Percentiles rank a stretch among this genome's conserved stretches.
Evolutionary conservation across 169 alveolate genomes (phyloP).

Genomic region (Eimeria zaria): DNA sequence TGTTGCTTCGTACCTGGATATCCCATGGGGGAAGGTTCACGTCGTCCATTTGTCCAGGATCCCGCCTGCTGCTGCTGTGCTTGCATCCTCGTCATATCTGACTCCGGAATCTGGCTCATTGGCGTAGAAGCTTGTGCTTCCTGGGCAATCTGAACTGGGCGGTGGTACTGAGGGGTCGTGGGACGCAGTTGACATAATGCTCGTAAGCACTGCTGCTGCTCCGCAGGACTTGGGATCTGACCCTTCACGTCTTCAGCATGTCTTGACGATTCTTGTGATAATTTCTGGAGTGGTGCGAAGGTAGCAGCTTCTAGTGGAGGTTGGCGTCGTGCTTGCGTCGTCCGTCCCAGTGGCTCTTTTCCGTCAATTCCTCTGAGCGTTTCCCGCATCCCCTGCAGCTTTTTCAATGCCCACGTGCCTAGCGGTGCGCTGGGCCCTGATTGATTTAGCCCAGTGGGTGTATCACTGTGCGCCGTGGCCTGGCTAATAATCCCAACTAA

Average conservation of each 20-base stretch:
- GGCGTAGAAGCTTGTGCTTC: neutral
- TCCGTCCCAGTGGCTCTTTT: constrained; percentile 44
- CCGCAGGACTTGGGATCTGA: neutral
- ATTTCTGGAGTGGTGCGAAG: constrained; percentile 51
- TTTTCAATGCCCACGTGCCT: constrained; percentile 42
- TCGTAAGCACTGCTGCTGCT: constrained; percentile 15
- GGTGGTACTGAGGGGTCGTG: constrained; percentile 49
- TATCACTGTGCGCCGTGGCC: constrained; percentile 33
- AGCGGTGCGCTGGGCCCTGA: constrained; percentile 46
- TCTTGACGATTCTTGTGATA: constrained; percentile 36
- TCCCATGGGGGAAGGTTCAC: neutral
- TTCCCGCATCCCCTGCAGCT: constrained; percentile 76
- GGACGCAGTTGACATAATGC: constrained; percentile 2
- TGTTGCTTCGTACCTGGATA: neutral
- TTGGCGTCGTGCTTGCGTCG: constrained; percentile 60
- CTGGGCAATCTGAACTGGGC: neutral
- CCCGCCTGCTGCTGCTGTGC: constrained; percentile 8
- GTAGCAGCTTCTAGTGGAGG: constrained; percentile 49
- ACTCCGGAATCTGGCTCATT: neutral
- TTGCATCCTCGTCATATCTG: neutral
- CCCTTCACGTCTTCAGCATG: constrained; percentile 10
- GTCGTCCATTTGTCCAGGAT: neutral
- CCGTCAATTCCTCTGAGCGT: constrained; percentile 36
- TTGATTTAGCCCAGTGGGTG: constrained; percentile 17
- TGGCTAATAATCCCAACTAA: constrained; percentile 46